Evolutionary conservation across 2,329 filamentous ascomycete genomes (phyloP).

Genomic region (Gaeumannomyces sp.): DNA sequence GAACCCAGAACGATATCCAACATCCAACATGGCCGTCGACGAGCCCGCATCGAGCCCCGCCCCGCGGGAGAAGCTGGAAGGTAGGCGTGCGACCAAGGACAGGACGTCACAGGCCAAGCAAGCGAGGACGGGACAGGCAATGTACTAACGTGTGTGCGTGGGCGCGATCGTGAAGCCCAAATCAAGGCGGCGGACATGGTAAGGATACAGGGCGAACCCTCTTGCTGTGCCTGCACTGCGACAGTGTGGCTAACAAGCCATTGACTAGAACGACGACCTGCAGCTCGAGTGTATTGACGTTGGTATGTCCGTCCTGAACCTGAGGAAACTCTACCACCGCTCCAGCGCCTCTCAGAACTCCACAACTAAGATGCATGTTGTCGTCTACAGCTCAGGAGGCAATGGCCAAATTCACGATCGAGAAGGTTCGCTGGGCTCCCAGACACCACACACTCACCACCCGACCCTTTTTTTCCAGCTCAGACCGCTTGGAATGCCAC

Average conservation of each 20-base stretch:
- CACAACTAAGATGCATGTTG: background rate
- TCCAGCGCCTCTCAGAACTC: constrained; percentile 13
- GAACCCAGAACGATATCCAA: background rate
- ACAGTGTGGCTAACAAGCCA: background rate
- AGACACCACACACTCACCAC: background rate
- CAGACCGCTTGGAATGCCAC: background rate
- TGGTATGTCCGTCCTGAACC: constrained; percentile 53
- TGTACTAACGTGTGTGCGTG: background rate
- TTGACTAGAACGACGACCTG: constrained; percentile 89
- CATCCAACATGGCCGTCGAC: constrained; percentile 6
- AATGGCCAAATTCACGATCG: constrained; percentile 56
- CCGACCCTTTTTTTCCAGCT: background rate
- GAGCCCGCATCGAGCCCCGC: constrained; percentile 8
- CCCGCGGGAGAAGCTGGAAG: constrained; percentile 68
- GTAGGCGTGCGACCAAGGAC: constrained; percentile 34
- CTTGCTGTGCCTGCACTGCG: background rate
- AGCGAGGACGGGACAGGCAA: background rate
- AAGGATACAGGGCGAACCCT: constrained; percentile 24
- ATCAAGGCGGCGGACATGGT: constrained; percentile 99
- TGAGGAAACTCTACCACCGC: background rate
- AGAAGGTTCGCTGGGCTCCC: constrained; percentile 40
- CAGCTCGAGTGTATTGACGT: constrained; percentile 92
- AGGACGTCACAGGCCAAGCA: constrained; percentile 8
- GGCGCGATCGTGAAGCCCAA: constrained; percentile 56
- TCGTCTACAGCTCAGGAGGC: constrained; percentile 49